Base-by-base conservation (phyloP, 176 grass and related monocot genomes). In the Puya raimondii region DNA sequence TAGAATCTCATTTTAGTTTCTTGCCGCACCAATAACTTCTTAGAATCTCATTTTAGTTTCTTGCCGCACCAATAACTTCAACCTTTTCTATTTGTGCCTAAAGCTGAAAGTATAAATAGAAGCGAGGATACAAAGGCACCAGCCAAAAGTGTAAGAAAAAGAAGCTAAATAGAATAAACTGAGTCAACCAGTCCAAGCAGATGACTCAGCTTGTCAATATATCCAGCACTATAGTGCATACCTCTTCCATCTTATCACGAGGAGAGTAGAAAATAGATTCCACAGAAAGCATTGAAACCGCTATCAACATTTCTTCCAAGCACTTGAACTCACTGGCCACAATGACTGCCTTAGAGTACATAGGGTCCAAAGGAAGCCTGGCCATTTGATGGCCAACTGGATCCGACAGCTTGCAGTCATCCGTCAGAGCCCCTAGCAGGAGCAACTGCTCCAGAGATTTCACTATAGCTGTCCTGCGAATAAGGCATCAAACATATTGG, bases 281-380 rank as follows among this genome's bases (percentile, higher is more conserved):
- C 69, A 97, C 89, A 13, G 93, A 97, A 80, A 97, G 84, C 93
- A 97, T 92, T 26, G 93, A 89, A 66, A 97, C 93, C 48, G 90
- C 86, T 82, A 97, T 92, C 59, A 92, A 59, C 93, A 97, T 97
- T 84, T 97, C 93, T 92, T 97, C 89, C 77, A 90, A 74, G 82
- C 93, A 97, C 78, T 90, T 92, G 67, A 92, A 88, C 58, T 97
- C 66, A 8, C 18, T 87, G 23, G 93, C 76, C 72, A 97, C 70
- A 57, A 97, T 87, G 54, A 97, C 70, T 64, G 89, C 84, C 72
- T 97, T 97, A 18, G 93, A 97, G 71, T 90, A 97, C 86, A 92
- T 87, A 47, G 93, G 86, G 80, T 97, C 93, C 80, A 97, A 87
- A 22, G 93, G 93, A 22, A 97, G 78, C 81, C 84, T 82, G 68